A percentile compares a stretch with the other conserved stretches of the same genome.
Conservation (phyloP, 345 rosid species). For the Sonneratia caseolaris region DNA sequence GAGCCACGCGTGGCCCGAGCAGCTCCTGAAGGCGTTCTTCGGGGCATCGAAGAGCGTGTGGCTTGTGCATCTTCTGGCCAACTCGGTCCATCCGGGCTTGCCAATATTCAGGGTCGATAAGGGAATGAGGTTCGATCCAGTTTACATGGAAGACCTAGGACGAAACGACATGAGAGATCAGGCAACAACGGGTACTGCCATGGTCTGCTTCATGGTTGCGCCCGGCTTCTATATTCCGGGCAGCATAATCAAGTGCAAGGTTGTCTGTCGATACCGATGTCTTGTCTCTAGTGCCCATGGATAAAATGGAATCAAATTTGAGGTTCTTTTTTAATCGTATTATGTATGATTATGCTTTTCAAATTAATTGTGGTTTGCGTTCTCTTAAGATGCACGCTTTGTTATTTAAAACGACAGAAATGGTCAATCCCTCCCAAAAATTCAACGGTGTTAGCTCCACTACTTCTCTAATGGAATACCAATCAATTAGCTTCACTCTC, state of each 20-base stretch:
- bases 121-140: slow-evolving; percentile 46
- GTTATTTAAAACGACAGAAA: no score
- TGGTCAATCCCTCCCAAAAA: no score
- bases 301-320: not conserved
- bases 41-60: slow-evolving; percentile 76
- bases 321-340: not conserved
- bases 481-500: no score
- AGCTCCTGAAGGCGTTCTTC: slow-evolving; percentile 71
- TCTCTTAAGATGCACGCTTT: no score
- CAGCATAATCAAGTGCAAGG: slow-evolving; percentile 82
- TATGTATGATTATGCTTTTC: no score
- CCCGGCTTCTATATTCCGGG: slow-evolving; percentile 89
- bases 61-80: slow-evolving; percentile 84
- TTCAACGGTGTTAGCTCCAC: no score
- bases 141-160: slow-evolving; percentile 80
- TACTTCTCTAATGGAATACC: no score
- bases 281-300: not conserved
- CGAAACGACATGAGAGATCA: slow-evolving; percentile 7
- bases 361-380: no score
- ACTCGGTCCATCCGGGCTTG: slow-evolving; percentile 74
- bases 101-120: slow-evolving; percentile 69
- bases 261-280: slow-evolving; percentile 50
- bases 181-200: slow-evolving; percentile 30
- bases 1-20: slow-evolving; percentile 87
- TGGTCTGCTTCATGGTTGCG: slow-evolving; percentile 67